phyloP scores from a whole-genome alignment of 2,329 filamentous ascomycete genomes.

The Graphiopsis chlorocephala region DNA sequence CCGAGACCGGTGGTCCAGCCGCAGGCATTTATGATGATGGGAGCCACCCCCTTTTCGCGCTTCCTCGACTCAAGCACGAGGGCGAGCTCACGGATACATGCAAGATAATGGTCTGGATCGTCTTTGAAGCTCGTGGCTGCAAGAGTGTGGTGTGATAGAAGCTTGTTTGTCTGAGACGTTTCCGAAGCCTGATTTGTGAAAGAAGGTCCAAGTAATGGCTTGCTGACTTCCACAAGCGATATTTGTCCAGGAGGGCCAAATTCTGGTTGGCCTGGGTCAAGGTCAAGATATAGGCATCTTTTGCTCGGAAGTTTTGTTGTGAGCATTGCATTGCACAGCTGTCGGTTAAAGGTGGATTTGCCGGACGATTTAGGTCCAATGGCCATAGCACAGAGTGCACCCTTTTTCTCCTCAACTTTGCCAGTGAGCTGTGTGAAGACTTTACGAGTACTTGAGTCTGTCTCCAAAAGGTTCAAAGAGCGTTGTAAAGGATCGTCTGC shows the following conservation, averaged over 20 bases:
- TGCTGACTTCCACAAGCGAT: constrained; percentile 61
- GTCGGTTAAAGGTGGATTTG: constrained; percentile 70
- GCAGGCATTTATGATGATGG: constrained; percentile 70
- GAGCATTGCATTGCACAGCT: constrained; percentile 66
- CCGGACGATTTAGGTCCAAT: constrained; percentile 71
- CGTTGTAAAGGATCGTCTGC: constrained; percentile 23
- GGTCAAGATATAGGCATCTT: constrained; percentile 59
- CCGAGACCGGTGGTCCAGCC: constrained; percentile 73
- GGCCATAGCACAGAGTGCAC: constrained; percentile 49
- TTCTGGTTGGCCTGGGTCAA: constrained; percentile 76
- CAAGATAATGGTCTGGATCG: constrained; percentile 64
- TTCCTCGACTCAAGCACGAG: constrained; percentile 21
- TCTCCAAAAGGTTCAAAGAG: constrained; percentile 30
- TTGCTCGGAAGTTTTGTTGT: constrained; percentile 41
- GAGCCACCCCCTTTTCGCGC: constrained; percentile 27
- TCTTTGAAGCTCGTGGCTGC: constrained; percentile 64
- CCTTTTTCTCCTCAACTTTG: constrained; percentile 33
- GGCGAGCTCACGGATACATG: constrained; percentile 61
- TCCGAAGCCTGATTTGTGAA: constrained; percentile 58
- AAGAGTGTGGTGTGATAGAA: constrained; percentile 64
- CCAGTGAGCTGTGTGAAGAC: constrained; percentile 45
- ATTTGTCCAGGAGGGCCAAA: constrained; percentile 68
- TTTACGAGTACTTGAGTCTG: constrained; percentile 27
- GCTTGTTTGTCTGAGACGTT: constrained; percentile 28
- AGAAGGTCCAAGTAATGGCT: constrained; percentile 63